Evolutionary conservation across 164 flowering plant species (phyloP), one percentile per base, ranked within the genome.

Genomic region (Chloranthus sessilifolius): DNA sequence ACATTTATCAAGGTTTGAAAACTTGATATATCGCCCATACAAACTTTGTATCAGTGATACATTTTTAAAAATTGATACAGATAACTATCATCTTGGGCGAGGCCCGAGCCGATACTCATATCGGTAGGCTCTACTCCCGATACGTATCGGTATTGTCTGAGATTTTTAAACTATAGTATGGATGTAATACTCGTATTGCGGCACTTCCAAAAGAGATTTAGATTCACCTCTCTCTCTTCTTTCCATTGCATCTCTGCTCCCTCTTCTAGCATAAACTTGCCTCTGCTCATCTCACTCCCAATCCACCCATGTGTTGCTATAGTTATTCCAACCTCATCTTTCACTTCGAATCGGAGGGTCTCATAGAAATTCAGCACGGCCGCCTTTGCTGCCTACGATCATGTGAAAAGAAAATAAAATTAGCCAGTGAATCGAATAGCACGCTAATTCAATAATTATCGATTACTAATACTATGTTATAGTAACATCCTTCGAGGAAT

Each of bases 221-320:
- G 16, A 15, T 33, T 73, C 57, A 82, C 98, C 60, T 88, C 98
- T 65, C 87, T 71, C 64, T 88, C 98, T 70, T 88, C 95, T 60
- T 75, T 88, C 92, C 92, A 83, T 64, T 85, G 95, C 90, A 81
- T 83, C 50, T 88, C 96, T 33, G 88, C 71, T 14, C 95, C 86
- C 12, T 88, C 90, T 58, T 88, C 95, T 10, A 79, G 44, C 85
- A 76, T 74, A 65, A 85, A 70, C 60, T 74, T 91, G 33, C 96
- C 95, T 43, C 85, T 50, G 11, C 71, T 66, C 79, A 88, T 77
- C 44, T 88, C 98, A 28, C 85, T 76, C 35, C 96, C 95, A 22
- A 85, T 73, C 89, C 92, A 83, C 39, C 98, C 98, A 64, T 88
- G 96, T 15, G 98, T 78, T 37, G 98, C 95, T 8, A 91, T 58